Percentiles rank a stretch among this genome's conserved stretches.
Evolutionary conservation across 1,284 basidiomycete species (phyloP).

Genomic region (Athelia sp.): DNA sequence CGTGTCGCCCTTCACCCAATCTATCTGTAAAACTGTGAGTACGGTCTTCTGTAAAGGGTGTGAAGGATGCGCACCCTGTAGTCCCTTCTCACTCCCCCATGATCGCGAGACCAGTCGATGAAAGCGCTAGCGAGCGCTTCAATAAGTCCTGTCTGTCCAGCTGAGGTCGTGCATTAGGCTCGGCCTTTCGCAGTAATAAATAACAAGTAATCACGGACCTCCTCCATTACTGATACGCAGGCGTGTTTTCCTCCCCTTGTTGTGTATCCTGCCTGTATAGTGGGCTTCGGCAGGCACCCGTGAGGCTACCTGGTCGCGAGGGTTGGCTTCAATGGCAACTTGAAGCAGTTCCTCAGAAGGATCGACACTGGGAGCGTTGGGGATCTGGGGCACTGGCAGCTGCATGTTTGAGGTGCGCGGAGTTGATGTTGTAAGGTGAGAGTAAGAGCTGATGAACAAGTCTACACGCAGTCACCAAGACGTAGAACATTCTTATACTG

Average conservation of each 20-base stretch:
- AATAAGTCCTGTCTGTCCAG: constrained; percentile 43
- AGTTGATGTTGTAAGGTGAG: no score
- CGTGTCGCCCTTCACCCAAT: constrained; percentile 46
- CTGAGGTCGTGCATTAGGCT: no score
- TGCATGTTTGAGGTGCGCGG: no score
- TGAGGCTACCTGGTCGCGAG: no score
- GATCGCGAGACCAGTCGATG: constrained; percentile 29
- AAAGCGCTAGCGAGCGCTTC: constrained; percentile 39
- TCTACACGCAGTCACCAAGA: no score
- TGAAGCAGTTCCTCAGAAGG: no score
- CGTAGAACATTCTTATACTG: no score
- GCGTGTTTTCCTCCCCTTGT: background rate
- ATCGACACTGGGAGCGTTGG: no score
- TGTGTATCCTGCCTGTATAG: background rate
- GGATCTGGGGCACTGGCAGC: no score
- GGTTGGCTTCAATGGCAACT: no score
- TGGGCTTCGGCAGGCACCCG: background rate
- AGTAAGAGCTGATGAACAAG: no score
- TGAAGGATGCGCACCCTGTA: constrained; percentile 26
- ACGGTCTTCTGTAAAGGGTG: background rate
- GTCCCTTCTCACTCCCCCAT: constrained; percentile 16
- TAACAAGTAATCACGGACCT: background rate
- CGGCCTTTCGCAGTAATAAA: no score
- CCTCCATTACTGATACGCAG: background rate
- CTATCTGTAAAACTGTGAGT: constrained; percentile 28